Evolutionary conservation across 352 stramenopile species (phyloP).

Genomic region (Phytophthora pluvialis): DNA sequence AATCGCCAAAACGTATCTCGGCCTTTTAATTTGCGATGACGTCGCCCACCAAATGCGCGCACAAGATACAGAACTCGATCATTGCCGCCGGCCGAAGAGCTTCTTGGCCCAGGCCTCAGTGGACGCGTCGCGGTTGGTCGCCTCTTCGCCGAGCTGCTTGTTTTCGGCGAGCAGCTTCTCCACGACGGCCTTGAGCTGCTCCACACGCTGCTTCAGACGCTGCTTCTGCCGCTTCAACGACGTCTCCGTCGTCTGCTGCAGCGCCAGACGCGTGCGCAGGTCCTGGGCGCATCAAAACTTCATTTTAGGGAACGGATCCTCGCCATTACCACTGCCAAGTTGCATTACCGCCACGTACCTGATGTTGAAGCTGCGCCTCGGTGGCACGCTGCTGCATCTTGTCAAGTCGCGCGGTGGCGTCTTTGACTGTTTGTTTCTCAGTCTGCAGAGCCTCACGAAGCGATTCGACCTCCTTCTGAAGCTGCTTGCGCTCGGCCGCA

Average conservation of each 20-base stretch:
- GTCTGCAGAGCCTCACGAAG: slow-evolving; percentile 20
- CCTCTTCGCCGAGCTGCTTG: slow-evolving; percentile 38
- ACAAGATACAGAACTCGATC: slow-evolving; percentile 17
- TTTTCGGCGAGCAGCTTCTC: slow-evolving; percentile 35
- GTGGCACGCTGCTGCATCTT: slow-evolving; percentile 9
- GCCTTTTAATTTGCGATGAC: slow-evolving; percentile 12
- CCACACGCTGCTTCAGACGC: slow-evolving; percentile 20
- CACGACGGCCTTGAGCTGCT: slow-evolving; percentile 30
- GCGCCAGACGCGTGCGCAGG: slow-evolving; percentile 25
- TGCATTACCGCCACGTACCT: slow-evolving; percentile 9
- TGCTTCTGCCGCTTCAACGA: slow-evolving; percentile 20
- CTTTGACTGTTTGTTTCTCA: slow-evolving; percentile 18
- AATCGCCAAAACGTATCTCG: not conserved
- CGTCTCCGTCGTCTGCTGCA: slow-evolving; percentile 15
- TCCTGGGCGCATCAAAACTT: slow-evolving; percentile 17
- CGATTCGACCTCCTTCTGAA: slow-evolving; percentile 32
- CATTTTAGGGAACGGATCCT: not conserved
- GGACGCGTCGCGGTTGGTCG: slow-evolving; percentile 26
- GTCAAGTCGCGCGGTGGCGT: slow-evolving; percentile 6
- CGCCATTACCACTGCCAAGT: not conserved
- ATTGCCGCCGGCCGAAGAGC: slow-evolving; percentile 14
- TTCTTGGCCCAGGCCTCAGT: slow-evolving; percentile 36
- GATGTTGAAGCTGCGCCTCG: slow-evolving; percentile 23
- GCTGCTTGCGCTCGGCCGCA: slow-evolving; percentile 34
- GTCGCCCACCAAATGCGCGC: slow-evolving; percentile 9